phyloP scores from a whole-genome alignment of 805 yeast species.

The Lipomyces sp. region DNA sequence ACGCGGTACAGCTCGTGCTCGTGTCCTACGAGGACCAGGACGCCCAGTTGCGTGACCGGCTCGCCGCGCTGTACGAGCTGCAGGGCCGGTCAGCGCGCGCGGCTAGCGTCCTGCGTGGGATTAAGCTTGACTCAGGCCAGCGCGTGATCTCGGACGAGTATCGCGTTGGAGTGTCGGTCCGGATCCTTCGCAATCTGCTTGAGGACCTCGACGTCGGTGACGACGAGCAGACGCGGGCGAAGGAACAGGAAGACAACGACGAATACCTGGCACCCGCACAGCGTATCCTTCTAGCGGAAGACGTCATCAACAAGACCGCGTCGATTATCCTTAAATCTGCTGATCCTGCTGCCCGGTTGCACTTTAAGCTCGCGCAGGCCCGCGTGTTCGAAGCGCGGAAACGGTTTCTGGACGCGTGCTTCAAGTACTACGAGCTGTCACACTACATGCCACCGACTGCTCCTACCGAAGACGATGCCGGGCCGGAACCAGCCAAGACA shows the following conservation, averaged over 20 bases:
- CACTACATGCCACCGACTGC: conserved; percentile 6
- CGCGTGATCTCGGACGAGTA: conserved; percentile 30
- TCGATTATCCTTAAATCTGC: conserved; percentile 28
- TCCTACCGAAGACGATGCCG: not conserved
- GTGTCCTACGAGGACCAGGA: conserved; percentile 33
- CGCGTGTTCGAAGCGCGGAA: conserved; percentile 35
- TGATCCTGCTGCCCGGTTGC: conserved; percentile 21
- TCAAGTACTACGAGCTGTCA: conserved; percentile 35
- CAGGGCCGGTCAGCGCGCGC: conserved; percentile 28
- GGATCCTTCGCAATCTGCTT: conserved; percentile 33
- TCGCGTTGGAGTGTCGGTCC: conserved; percentile 30
- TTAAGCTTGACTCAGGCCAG: conserved; percentile 28
- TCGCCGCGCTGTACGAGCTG: conserved; percentile 32
- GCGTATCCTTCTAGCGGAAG: conserved; percentile 31
- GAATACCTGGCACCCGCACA: conserved; percentile 11
- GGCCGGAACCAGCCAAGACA: too few species aligned
- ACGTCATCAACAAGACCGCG: conserved; percentile 32
- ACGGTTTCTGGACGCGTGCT: conserved; percentile 35
- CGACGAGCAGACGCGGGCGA: not conserved
- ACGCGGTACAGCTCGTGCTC: conserved; percentile 24
- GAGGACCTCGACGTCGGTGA: conserved; percentile 31
- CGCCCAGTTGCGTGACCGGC: conserved; percentile 26
- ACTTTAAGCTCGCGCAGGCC: conserved; percentile 36
- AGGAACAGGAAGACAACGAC: conserved; percentile 5
- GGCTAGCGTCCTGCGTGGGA: conserved; percentile 32